Evolutionary conservation across 306 rosid species (phyloP), one percentile per base, ranked within the genome.

Genomic region (Crataegus laevigata): DNA sequence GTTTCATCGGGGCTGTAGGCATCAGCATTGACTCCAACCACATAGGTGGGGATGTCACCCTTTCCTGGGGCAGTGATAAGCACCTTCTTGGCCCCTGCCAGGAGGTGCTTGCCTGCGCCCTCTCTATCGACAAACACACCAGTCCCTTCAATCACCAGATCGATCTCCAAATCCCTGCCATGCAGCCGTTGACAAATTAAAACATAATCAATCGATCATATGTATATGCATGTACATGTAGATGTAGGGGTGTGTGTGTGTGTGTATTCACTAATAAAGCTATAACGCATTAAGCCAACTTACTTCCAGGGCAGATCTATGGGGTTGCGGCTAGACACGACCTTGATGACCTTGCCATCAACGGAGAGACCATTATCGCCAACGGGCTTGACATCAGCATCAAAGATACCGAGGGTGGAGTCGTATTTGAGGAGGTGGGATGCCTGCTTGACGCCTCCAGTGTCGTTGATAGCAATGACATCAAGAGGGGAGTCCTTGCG

Each of bases 361-460:
- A 94, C 97, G 0, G 97, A 91, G 79, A 94, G 88, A 54, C 81
- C 92, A 5, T 67, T 64, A 25, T 78, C 85, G 0, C 97, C 96
- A 25, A 38, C 86, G 60, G 99, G 97, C 82, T 94, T 92, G 78
- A 94, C 99, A 38, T 90, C 96, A 12, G 99, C 96, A 0, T 92
- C 96, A 30, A 94, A 94, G 85, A 89, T 94, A 54, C 99, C 99
- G 10, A 92, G 99, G 55, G 91, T 94, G 64, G 99, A 94, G 69
- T 94, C 99, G 57, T 94, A 94, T 82, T 94, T 94, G 84, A 94
- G 97, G 78, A 94, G 96, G 89, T 94, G 99, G 74, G 99, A 94
- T 36, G 99, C 99, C 80, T 94, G 97, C 87, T 92, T 94, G 15
- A 94, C 85, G 32, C 99, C 99, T 21, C 99, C 99, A 1, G 96